Evolutionary conservation across 208 protist species (phyloP).

Genomic region (Trypanosoma melophagium): DNA sequence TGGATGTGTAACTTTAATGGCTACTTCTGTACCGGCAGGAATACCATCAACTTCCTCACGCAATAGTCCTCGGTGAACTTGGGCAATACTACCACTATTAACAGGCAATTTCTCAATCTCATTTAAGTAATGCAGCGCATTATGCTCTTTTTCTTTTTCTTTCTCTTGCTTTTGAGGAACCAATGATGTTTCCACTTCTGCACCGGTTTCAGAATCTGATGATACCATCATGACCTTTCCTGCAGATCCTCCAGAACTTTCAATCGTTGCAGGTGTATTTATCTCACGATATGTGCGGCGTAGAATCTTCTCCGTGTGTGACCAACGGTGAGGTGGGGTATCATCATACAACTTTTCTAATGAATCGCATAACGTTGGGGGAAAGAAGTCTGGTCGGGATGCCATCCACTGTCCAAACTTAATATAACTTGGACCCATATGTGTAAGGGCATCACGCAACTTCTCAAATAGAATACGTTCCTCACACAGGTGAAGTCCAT

Average conservation of each 20-base stretch:
- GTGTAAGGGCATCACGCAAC: constrained; percentile 47
- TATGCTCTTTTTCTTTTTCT: constrained; percentile 11
- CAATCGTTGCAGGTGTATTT: neutral
- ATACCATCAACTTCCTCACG: constrained; percentile 69
- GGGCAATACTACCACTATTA: constrained; percentile 92
- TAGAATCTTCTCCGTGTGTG: constrained; percentile 78
- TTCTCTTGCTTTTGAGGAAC: neutral
- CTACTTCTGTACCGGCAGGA: constrained; percentile 81
- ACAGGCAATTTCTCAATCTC: constrained; percentile 83
- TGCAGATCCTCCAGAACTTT: no score
- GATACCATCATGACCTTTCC: neutral
- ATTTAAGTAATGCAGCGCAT: constrained; percentile 58
- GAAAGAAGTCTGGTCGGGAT: constrained; percentile 90
- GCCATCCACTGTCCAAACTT: constrained; percentile 95
- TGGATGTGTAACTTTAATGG: constrained; percentile 92
- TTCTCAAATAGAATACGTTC: constrained; percentile 57
- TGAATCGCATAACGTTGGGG: constrained; percentile 62
- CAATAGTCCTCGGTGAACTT: constrained; percentile 86
- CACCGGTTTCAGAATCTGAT: neutral
- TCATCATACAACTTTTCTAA: constrained; percentile 73
- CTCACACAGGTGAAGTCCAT: constrained; percentile 51
- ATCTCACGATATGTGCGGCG: constrained; percentile 28
- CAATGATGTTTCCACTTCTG: neutral
- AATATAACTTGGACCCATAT: constrained; percentile 90
- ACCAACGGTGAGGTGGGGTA: constrained; percentile 69